phyloP scores from a whole-genome alignment of 257 asterid genomes.

The Striga asiatica region DNA sequence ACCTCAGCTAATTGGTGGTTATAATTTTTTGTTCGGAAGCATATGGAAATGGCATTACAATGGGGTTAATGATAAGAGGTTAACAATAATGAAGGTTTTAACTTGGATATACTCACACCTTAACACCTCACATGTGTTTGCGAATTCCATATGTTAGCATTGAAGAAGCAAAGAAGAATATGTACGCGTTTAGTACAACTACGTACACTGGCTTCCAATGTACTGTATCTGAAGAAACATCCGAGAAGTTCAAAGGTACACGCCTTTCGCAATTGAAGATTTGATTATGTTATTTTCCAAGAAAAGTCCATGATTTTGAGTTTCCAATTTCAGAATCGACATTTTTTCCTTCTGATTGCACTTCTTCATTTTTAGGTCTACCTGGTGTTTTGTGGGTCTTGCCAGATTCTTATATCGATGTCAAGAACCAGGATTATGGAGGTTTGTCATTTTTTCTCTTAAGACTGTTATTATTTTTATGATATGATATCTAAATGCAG shows the following conservation, averaged over 20 bases:
- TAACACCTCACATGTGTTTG: constrained; percentile 9
- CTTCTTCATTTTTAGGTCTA: constrained; percentile 40
- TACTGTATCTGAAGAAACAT: constrained; percentile 94
- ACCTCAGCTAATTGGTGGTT: background rate
- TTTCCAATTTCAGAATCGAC: background rate
- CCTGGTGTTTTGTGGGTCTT: constrained; percentile 98
- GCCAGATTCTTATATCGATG: constrained; percentile 95
- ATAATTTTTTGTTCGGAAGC: no score
- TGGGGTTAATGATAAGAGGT: background rate
- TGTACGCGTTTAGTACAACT: constrained; percentile 98
- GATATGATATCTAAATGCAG: background rate
- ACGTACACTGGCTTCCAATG: constrained; percentile 97
- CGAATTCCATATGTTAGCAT: constrained; percentile 34
- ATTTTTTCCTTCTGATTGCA: background rate
- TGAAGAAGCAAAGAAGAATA: constrained; percentile 98
- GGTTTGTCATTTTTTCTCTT: constrained; percentile 29
- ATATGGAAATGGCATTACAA: no score
- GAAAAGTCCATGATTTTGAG: background rate
- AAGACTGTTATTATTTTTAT: background rate
- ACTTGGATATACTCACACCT: background rate
- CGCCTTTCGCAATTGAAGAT: no score
- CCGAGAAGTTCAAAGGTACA: constrained; percentile 89
- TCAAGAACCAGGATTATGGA: constrained; percentile 98
- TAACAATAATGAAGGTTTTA: background rate
- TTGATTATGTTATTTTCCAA: constrained; percentile 7